Base-by-base conservation (phyloP, 805 yeast genomes). In the Candida manassasensis region DNA sequence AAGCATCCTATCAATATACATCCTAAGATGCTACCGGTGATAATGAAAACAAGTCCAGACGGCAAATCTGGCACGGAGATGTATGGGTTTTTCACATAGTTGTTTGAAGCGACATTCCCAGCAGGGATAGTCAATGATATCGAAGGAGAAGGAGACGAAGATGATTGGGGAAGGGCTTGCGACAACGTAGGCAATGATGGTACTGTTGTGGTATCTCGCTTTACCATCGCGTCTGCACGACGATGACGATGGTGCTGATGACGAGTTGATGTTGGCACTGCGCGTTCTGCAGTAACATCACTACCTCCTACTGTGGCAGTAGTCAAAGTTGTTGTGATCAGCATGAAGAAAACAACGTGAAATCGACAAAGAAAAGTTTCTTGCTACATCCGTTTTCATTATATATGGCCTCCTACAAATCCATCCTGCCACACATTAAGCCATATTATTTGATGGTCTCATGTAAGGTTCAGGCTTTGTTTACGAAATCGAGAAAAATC, bases 31-130 rank as follows among this genome's bases (percentile, higher is more conserved):
- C 59, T 53, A 4, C 73, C 76, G 5, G 67, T 53, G 3, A 66
- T 52, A 21, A 72, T 65, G 48, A 72, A 71, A 14, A 71, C 65
- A 10, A 72, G 48, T 15, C 68, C 66, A 12, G 52, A 47, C 2
- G 66, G 59, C 28, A 59, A 44, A 6, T 40, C 27, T 4, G 57
- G 35, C 14, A 35, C 33, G 6, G 38, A 34, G 7, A 68, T 49
- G 38, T 45, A 66, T 7, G 73, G 73, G 32, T 65, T 59, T 6
- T 24, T 27, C 4, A 7, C 38, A 5, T 21, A 10, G 2, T 12
- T 16, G 5, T 21, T 21, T 16, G 35, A 27, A 11, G 35, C 25
- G 2, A 31, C 4, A 13, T 27, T 27, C 16, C 39, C 36, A 11
- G 43, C 45, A 14, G 35, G 30, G 11, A 45, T 38, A 4, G 35